These are phyloP conservation scores for Penicillium coffeae DNA, from an alignment of 495 filamentous ascomycete genomes.

Conservation along the genomic window DNA sequence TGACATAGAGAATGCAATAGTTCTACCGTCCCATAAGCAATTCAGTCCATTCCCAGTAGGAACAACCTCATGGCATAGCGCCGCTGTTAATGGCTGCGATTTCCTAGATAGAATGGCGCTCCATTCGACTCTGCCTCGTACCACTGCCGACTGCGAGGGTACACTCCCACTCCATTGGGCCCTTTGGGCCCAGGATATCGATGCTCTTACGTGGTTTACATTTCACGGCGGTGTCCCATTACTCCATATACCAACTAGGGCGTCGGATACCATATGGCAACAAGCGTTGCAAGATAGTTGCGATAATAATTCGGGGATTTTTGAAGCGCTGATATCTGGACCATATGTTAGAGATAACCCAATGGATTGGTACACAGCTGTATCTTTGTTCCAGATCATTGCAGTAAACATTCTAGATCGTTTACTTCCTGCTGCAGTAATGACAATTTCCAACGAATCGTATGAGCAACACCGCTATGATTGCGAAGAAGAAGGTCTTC, in stretches of 20 bases:
- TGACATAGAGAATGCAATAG: background rate
- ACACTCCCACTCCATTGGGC: background rate
- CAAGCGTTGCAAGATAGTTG: background rate
- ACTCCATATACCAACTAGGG: background rate
- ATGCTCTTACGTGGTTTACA: background rate
- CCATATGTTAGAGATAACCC: background rate
- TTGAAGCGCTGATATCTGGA: background rate
- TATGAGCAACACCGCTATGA: background rate
- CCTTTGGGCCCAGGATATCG: background rate
- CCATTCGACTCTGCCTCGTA: background rate
- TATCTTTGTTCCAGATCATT: background rate
- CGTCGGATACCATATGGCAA: background rate
- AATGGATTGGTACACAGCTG: background rate
- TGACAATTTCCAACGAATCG: background rate
- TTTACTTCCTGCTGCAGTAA: background rate
- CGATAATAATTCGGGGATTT: background rate
- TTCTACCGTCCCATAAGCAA: background rate
- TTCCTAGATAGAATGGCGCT: constrained; percentile 9
- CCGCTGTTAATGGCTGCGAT: constrained; percentile 1
- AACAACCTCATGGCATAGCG: constrained; percentile 8
- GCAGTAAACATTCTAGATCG: background rate
- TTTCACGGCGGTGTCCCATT: background rate
- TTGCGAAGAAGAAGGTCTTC: background rate
- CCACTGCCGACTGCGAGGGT: background rate
- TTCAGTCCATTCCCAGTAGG: background rate